Evolutionary conservation across 73 alveolate species (phyloP).

Genomic region (Uronychia setigera): DNA sequence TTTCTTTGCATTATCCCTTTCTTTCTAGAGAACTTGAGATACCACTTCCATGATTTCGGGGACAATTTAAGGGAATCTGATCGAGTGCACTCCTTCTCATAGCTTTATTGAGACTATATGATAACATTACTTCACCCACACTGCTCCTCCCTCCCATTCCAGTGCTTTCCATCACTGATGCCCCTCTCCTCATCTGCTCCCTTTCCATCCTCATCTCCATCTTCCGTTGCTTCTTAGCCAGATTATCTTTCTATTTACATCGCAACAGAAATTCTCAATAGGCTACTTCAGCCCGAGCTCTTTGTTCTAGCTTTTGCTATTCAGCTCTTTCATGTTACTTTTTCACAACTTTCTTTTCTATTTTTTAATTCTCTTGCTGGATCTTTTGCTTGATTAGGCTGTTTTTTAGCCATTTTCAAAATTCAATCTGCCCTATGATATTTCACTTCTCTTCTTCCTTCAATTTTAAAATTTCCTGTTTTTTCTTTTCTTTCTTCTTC

Average conservation of each 20-base stretch:
- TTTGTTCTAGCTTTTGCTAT: background rate
- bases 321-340: background rate
- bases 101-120: background rate
- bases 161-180: background rate
- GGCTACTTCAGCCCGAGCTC: too few species aligned
- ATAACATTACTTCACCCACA: background rate
- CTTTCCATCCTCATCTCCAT: slow-evolving; percentile 20
- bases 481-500: slow-evolving; percentile 3
- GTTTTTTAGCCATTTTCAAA: slow-evolving; percentile 61
- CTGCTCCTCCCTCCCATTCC: background rate
- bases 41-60: background rate
- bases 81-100: background rate
- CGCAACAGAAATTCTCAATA: too few species aligned
- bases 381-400: slow-evolving; percentile 40
- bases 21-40: background rate
- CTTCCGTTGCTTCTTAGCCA: slow-evolving; percentile 1
- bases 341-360: slow-evolving; percentile 19
- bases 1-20: background rate
- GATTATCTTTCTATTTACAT: background rate
- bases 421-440: too few species aligned
- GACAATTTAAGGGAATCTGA: background rate
- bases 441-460: too few species aligned
- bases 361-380: too few species aligned
- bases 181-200: background rate
- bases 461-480: too few species aligned